These are phyloP conservation scores for Potentilla sterilis DNA, from an alignment of 306 rosid genomes.

Conservation along the genomic window DNA sequence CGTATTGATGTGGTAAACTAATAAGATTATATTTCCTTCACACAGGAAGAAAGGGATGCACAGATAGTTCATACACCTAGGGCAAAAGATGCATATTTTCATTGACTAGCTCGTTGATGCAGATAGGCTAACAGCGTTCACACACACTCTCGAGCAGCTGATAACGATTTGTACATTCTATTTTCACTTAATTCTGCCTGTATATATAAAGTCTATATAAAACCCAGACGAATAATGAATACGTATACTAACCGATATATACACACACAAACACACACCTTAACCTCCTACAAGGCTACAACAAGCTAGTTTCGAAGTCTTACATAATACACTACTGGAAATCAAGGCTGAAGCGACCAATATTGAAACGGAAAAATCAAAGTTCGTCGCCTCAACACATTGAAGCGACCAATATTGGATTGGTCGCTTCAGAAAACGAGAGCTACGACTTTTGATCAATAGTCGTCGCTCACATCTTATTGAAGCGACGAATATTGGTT, in stretches of 20 bases:
- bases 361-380: too few species aligned
- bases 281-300: background rate
- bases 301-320: background rate
- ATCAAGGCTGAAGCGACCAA: too few species aligned
- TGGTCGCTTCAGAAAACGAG: too few species aligned
- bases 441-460: too few species aligned
- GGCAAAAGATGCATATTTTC: background rate
- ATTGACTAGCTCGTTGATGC: background rate
- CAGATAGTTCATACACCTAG: background rate
- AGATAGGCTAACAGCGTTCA: background rate
- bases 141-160: background rate
- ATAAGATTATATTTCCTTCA: background rate
- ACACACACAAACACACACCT: too few species aligned
- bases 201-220: background rate
- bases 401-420: too few species aligned
- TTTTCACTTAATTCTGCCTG: background rate
- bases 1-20: background rate
- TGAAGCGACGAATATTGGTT: too few species aligned
- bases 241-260: too few species aligned
- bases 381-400: too few species aligned
- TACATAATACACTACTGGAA: too few species aligned
- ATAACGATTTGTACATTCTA: background rate
- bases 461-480: too few species aligned
- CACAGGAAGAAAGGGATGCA: background rate
- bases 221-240: too few species aligned